Evolutionary conservation across 2,329 filamentous ascomycete genomes (phyloP), one percentile per base, ranked within the genome.

Genomic region (Paramyrothecium roridum): DNA sequence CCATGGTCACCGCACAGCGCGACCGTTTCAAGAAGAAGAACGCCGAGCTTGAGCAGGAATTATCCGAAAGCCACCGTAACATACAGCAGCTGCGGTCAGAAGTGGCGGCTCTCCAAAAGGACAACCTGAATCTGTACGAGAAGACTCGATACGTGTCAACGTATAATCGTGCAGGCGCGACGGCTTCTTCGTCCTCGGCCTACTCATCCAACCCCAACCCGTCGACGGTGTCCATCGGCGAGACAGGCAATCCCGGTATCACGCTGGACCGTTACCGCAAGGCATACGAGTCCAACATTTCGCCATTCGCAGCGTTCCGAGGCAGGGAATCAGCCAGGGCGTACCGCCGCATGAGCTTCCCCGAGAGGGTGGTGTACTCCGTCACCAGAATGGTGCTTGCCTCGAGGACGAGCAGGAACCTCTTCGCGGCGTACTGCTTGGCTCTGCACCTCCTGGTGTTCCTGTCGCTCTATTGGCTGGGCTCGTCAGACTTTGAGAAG

Each of bases 11-110:
- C 34, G 95, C 96, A 2, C 96, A 99, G 74, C 88, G 95, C 58
- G 95, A 99, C 74, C 91, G 95, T 52, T 99, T 98, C 83, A 98
- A 97, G 80, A 91, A 96, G 78, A 91, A 93, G 67, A 98, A 96
- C 61, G 78, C 86, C 0, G 90, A 99, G 70, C 84, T 99, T 21
- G 95, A 98, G 74, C 85, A 89, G 57, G 93, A 98, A 67, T 79
- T 98, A 11, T 91, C 92, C 7, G 92, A 96, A 61, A 84, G 84
- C 34, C 91, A 98, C 71, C 83, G 85, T 49, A 89, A 84, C 1
- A 86, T 97, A 21, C 93, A 92, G 20, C 89, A 93, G 37, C 80
- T 99, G 49, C 86, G 95, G 47, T 91, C 96, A 64, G 95, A 99
- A 70, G 86, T 98, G 57, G 88, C 92, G 7, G 91, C 92, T 2